Evolutionary conservation across 768 basidiomycete species (phyloP), one percentile per base, ranked within the genome.

Genomic region (Lactarius vividus): DNA sequence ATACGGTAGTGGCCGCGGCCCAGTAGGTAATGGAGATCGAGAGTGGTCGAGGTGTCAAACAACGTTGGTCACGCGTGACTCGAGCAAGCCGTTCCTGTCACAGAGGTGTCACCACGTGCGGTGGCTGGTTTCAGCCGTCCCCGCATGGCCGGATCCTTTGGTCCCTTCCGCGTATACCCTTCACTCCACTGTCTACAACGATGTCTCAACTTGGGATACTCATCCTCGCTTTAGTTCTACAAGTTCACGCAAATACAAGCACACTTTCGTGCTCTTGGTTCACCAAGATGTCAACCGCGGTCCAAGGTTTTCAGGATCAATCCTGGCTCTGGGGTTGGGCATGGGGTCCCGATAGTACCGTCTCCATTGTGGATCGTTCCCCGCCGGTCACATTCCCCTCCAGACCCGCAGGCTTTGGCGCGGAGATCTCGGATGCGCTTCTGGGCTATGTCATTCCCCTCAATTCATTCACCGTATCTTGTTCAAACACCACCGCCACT

Each of bases 361-460:
- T 92, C 65, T 87, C 90, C 29, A 80, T 93, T 66, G 87, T 93
- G 42, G 91, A 93, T 77, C 85, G 85, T 64, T 80, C 84, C 5
- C 91, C 91, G 0, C 79, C 86, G 0, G 78, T 93, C 64, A 84
- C 84, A 3, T 94, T 90, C 73, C 79, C 81, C 57, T 89, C 92
- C 7, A 82, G 91, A 57, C 79, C 80, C 77, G 92, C 92, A 61
- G 84, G 88, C 0, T 94, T 94, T 75, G 92, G 92, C 15, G 82
- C 83, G 28, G 87, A 90, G 67, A 85, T 92, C 53, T 79, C 76
- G 62, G 87, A 90, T 62, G 74, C 75, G 2, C 70, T 78, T 26
- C 70, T 77, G 16, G 77, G 77, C 44, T 77, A 78, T 69, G 76
- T 77, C 49, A 76, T 78, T 33, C 76, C 77, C 5, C 75, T 77